A percentile compares a stretch with the other conserved stretches of the same genome.
These are phyloP conservation scores for Bertia moriformis DNA, from an alignment of 2,329 filamentous ascomycete genomes.

Conservation along the genomic window DNA sequence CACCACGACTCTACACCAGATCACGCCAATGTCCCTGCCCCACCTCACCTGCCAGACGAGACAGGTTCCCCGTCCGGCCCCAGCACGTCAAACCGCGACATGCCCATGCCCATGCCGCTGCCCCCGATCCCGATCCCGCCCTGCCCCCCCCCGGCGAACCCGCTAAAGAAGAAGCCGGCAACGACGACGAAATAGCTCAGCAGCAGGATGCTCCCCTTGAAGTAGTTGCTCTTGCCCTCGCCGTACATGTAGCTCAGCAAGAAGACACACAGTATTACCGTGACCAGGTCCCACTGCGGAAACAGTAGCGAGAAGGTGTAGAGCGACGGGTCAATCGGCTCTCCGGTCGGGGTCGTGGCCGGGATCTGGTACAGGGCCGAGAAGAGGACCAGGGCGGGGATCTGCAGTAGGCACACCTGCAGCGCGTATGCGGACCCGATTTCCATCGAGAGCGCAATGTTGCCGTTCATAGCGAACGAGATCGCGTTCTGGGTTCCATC, in stretches of 20 bases:
- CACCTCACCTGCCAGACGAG: no score
- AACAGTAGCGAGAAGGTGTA: constrained; percentile 80
- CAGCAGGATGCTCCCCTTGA: constrained; percentile 92
- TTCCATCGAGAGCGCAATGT: constrained; percentile 98
- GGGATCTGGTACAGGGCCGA: constrained; percentile 56
- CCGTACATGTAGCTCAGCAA: constrained; percentile 94
- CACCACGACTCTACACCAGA: no score
- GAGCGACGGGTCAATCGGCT: constrained; percentile 25
- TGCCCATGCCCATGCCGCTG: no score
- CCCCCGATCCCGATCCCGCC: no score
- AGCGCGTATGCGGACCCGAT: constrained; percentile 94
- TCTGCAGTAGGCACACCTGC: constrained; percentile 88
- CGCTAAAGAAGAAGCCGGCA: constrained; percentile 78
- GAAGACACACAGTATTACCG: constrained; percentile 93
- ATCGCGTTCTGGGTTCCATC: constrained; percentile 94
- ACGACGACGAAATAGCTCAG: constrained; percentile 86
- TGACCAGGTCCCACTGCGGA: constrained; percentile 98
- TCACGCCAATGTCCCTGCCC: no score
- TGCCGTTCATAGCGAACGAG: constrained; percentile 98
- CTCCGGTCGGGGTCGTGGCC: constrained; percentile 5
- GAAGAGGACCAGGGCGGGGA: constrained; percentile 83
- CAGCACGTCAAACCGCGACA: constrained; percentile 15
- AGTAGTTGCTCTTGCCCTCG: constrained; percentile 99
- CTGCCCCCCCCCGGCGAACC: constrained; percentile 19
- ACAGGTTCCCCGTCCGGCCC: no score